These are phyloP conservation scores for Rosa chinensis DNA, from an alignment of 306 rosid genomes.

Conservation along the genomic window DNA sequence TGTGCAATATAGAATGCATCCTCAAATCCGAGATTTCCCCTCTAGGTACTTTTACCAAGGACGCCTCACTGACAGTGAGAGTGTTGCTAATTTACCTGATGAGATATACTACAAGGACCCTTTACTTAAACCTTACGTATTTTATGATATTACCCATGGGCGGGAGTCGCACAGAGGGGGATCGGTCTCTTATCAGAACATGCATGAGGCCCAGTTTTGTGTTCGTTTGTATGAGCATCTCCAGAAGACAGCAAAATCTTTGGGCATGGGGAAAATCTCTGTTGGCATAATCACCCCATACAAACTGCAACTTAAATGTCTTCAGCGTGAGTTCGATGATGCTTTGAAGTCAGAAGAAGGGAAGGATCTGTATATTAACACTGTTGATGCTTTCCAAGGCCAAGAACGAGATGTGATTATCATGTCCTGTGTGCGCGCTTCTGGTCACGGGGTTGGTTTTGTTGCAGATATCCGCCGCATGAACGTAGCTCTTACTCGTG, in stretches of 20 bases:
- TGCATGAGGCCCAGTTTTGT: conserved; percentile 91
- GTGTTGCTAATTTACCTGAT: conserved; percentile 72
- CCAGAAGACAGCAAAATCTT: conserved; percentile 64
- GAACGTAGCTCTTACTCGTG: conserved; percentile 99
- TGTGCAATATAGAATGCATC: conserved; percentile 98
- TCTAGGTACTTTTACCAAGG: conserved; percentile 97
- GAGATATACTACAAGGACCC: conserved; percentile 81
- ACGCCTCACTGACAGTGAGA: conserved; percentile 88
- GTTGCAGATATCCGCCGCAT: conserved; percentile 93
- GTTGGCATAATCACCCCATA: conserved; percentile 98
- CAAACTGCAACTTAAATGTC: conserved; percentile 95
- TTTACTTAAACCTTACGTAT: conserved; percentile 80
- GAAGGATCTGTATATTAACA: conserved; percentile 86
- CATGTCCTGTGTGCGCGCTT: conserved; percentile 98
- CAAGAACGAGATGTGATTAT: conserved; percentile 98
- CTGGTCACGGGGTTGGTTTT: conserved; percentile 91
- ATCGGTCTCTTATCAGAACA: conserved; percentile 89
- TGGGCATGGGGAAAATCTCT: conserved; percentile 61
- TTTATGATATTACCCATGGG: conserved; percentile 89
- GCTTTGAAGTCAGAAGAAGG: conserved; percentile 92
- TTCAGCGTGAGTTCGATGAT: conserved; percentile 88
- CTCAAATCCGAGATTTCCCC: conserved; percentile 95
- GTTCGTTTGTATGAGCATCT: conserved; percentile 85
- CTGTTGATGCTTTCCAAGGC: conserved; percentile 99
- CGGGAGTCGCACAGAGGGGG: conserved; percentile 98